Conservation (phyloP, 495 filamentous ascomycete genomes). For the Aspergillus carlsbadensis region DNA sequence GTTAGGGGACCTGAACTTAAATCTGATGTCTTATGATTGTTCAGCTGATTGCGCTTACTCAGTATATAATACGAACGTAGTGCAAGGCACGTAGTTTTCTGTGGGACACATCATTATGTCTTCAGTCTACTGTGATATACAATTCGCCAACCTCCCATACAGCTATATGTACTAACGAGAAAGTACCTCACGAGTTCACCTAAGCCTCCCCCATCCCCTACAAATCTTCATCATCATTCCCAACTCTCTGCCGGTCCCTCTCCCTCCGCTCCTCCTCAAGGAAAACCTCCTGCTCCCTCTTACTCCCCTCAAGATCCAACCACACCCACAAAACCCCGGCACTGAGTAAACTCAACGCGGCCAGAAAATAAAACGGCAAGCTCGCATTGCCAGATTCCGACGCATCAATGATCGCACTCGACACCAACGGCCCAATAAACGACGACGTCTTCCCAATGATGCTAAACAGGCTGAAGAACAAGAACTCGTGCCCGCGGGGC, state of each 20-base stretch:
- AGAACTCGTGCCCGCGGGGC: slow-evolving; percentile 61
- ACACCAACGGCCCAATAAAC: slow-evolving; percentile 65
- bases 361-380: slow-evolving; percentile 65
- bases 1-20: not conserved
- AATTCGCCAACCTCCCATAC: no score
- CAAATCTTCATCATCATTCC: no score
- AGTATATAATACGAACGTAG: no score
- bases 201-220: no score
- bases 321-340: slow-evolving; percentile 48
- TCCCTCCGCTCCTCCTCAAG: slow-evolving; percentile 36
- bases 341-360: slow-evolving; percentile 55
- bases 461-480: slow-evolving; percentile 66
- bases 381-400: slow-evolving; percentile 50
- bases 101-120: no score
- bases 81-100: no score
- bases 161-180: no score
- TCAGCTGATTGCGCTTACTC: no score
- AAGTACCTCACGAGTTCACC: no score
- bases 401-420: slow-evolving; percentile 65
- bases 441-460: slow-evolving; percentile 64
- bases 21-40: no score
- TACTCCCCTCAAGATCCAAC: slow-evolving; percentile 59
- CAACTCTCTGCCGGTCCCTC: not conserved
- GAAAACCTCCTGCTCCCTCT: slow-evolving; percentile 54
- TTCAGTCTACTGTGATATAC: no score